Percentiles rank a stretch among this genome's conserved stretches.
Conservation (phyloP, 257 asterid species). For the Solanum peruvianum region DNA sequence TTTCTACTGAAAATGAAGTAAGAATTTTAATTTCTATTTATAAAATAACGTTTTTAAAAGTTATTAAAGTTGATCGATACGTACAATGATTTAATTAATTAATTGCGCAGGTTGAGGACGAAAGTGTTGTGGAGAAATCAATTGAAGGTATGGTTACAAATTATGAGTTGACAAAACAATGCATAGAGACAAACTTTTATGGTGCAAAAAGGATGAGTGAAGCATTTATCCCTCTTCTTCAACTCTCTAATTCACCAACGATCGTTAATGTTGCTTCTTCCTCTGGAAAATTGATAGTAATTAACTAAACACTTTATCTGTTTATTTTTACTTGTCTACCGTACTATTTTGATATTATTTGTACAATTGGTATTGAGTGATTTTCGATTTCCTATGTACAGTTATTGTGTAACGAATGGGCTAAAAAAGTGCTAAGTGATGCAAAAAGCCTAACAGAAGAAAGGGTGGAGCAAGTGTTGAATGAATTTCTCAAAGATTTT, state of each 20-base stretch:
- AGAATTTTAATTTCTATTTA: background rate
- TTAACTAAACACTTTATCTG: background rate
- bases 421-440: slow-evolving; percentile 26
- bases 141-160: slow-evolving; percentile 8
- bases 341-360: no score
- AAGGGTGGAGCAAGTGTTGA: slow-evolving; percentile 29
- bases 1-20: background rate
- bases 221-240: slow-evolving; percentile 48
- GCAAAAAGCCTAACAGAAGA: slow-evolving; percentile 33
- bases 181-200: slow-evolving; percentile 38
- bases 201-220: slow-evolving; percentile 46
- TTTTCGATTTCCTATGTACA: slow-evolving; percentile 1
- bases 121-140: background rate
- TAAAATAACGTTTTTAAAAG: no score
- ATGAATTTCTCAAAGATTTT: slow-evolving; percentile 34
- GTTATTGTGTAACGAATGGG: slow-evolving; percentile 34
- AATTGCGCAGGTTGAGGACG: background rate
- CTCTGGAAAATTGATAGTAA: slow-evolving; percentile 27
- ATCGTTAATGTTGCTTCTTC: slow-evolving; percentile 38
- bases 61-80: background rate
- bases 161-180: slow-evolving; percentile 24
- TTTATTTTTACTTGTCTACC: no score
- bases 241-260: slow-evolving; percentile 41
- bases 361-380: background rate
- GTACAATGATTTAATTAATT: background rate